phyloP scores from a whole-genome alignment of 208 protist genomes.

The Willaertia magna region DNA sequence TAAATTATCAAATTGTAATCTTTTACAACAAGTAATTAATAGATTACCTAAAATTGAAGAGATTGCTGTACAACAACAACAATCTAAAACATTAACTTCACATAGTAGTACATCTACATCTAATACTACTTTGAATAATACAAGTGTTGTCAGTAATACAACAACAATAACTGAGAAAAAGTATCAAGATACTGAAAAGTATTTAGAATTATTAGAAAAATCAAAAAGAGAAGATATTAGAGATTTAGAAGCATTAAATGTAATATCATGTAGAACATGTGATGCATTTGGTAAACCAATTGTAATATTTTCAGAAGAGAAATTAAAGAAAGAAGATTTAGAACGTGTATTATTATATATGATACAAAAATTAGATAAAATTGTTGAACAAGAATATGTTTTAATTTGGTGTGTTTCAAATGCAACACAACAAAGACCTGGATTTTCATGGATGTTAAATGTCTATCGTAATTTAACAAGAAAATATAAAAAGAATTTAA shows the following conservation, averaged over 20 bases:
- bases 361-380: neutral
- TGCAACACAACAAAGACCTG: neutral
- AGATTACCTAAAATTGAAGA: neutral
- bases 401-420: slow-evolving; percentile 9
- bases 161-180: neutral
- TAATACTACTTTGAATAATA: neutral
- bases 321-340: neutral
- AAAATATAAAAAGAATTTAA: slow-evolving; percentile 21
- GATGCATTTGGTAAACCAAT: neutral
- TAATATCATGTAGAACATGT: neutral
- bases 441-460: neutral
- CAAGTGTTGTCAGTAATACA: neutral
- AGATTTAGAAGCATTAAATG: slow-evolving; percentile 6
- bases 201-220: slow-evolving; percentile 2
- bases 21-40: neutral
- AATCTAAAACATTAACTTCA: neutral
- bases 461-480: neutral
- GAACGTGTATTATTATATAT: neutral
- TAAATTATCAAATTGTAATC: neutral
- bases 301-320: neutral
- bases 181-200: neutral
- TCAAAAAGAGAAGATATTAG: neutral
- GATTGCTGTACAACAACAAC: neutral
- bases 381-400: slow-evolving; percentile 9
- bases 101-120: neutral